Percentiles rank a stretch among this genome's conserved stretches.
phyloP scores from a whole-genome alignment of 495 filamentous ascomycete genomes.

The Thermothielavioides terrestris region DNA sequence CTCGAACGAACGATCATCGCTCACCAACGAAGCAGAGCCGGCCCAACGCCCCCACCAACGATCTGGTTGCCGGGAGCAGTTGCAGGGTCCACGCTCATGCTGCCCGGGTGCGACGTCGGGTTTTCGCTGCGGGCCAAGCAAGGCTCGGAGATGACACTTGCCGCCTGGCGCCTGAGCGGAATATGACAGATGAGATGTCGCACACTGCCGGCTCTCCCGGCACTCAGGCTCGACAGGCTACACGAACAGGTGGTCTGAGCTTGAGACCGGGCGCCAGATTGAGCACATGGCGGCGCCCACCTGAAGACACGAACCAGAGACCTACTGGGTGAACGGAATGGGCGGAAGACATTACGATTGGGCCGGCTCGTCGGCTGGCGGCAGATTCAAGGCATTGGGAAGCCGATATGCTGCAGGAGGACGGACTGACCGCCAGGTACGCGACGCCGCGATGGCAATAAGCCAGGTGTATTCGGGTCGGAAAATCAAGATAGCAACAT shows the following conservation, averaged over 20 bases:
- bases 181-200: constrained; percentile 16
- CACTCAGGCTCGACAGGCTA: constrained; percentile 1
- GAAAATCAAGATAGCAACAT: neutral
- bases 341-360: constrained; percentile 10
- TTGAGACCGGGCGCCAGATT: constrained; percentile 13
- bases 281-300: neutral
- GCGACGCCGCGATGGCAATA: neutral
- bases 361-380: neutral
- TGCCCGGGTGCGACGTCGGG: no score
- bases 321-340: neutral
- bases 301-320: constrained; percentile 8
- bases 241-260: constrained; percentile 39
- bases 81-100: no score
- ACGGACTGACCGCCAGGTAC: neutral
- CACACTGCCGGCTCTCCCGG: neutral
- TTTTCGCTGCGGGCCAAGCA: neutral
- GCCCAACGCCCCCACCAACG: neutral
- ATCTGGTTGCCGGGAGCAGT: neutral
- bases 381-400: neutral
- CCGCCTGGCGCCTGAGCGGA: neutral
- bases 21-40: neutral
- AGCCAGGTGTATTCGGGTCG: neutral
- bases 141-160: neutral
- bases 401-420: neutral
- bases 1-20: neutral